These are phyloP conservation scores for Penicillium sp. DNA, from an alignment of 2,329 filamentous ascomycete species.

Conservation along the genomic window DNA sequence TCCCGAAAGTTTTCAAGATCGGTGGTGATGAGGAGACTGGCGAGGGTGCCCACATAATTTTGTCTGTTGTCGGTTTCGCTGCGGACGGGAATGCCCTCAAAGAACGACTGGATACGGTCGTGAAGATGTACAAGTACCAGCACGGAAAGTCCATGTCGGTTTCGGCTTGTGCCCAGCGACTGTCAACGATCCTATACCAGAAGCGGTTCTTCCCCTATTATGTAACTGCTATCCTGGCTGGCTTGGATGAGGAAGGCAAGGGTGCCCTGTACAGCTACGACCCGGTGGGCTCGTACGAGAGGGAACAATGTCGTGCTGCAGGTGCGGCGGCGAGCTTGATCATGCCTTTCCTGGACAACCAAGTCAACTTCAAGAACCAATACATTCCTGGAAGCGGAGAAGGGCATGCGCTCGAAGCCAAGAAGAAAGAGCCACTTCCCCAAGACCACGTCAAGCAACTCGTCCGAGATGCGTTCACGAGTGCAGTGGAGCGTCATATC, in stretches of 20 bases:
- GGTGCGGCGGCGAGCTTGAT: slow-evolving; percentile 92
- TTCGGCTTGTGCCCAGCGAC: slow-evolving; percentile 89
- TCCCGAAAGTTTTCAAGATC: slow-evolving; percentile 96
- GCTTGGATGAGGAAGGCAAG: slow-evolving; percentile 90
- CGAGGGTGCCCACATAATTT: slow-evolving; percentile 80
- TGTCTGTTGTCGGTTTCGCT: slow-evolving; percentile 94
- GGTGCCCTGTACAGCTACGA: slow-evolving; percentile 98
- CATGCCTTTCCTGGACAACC: slow-evolving; percentile 99
- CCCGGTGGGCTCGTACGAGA: slow-evolving; percentile 95
- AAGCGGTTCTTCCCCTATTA: slow-evolving; percentile 99
- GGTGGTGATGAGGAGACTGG: slow-evolving; percentile 87
- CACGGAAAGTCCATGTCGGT: slow-evolving; percentile 96
- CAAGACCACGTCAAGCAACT: slow-evolving; percentile 77
- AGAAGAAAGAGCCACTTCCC: slow-evolving; percentile 66
- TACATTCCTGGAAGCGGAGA: slow-evolving; percentile 84
- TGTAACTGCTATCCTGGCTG: slow-evolving; percentile 89
- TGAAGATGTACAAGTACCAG: slow-evolving; percentile 99
- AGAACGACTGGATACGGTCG: slow-evolving; percentile 89
- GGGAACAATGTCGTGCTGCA: slow-evolving; percentile 92
- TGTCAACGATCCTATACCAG: slow-evolving; percentile 93
- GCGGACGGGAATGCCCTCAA: slow-evolving; percentile 93
- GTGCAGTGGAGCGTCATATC: slow-evolving; percentile 97
- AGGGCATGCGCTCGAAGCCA: slow-evolving; percentile 75
- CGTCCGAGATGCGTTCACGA: slow-evolving; percentile 97
- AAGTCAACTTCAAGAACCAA: slow-evolving; percentile 99